These are phyloP conservation scores for Apiospora saccharicola DNA, from an alignment of 2,329 filamentous ascomycete species.

Conservation along the genomic window DNA sequence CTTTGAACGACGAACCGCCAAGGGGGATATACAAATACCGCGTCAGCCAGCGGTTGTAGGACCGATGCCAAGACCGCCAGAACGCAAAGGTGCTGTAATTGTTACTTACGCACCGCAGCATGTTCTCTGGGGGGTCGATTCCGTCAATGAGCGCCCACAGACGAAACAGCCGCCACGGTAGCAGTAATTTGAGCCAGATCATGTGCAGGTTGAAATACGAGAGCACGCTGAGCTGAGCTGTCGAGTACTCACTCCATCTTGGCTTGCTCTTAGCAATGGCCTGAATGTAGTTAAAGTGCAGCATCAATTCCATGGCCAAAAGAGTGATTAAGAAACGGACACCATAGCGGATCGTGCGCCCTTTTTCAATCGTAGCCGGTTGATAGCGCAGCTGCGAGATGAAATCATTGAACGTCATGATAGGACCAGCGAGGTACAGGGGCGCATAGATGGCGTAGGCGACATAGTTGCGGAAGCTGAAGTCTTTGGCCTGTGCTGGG, in stretches of 20 bases:
- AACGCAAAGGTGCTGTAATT: conserved; percentile 92
- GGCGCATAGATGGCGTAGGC: conserved; percentile 92
- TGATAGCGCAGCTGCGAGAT: conserved; percentile 83
- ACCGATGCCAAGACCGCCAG: conserved; percentile 96
- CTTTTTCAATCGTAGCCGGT: conserved; percentile 71
- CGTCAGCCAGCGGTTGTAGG: conserved; percentile 92
- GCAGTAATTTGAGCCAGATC: conserved; percentile 96
- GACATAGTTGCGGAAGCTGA: conserved; percentile 83
- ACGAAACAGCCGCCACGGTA: conserved; percentile 98
- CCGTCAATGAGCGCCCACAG: conserved; percentile 93
- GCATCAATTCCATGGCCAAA: conserved; percentile 87
- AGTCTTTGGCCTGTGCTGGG: conserved; percentile 76
- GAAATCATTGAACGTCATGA: conserved; percentile 98
- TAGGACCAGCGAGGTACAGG: conserved; percentile 90
- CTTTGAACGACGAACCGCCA: conserved; percentile 70
- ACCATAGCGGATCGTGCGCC: conserved; percentile 80
- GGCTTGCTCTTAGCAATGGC: conserved; percentile 86
- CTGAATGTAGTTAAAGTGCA: conserved; percentile 92
- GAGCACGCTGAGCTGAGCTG: conserved; percentile 86
- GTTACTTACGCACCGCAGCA: conserved; percentile 94
- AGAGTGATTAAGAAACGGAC: conserved; percentile 82
- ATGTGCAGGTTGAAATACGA: conserved; percentile 96
- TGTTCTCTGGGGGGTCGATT: conserved; percentile 96
- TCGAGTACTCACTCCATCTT: conserved; percentile 82
- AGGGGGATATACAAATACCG: conserved; percentile 94